phyloP scores from a whole-genome alignment of 2,329 filamentous ascomycete species.

The Diaporthe citrichinensis region DNA sequence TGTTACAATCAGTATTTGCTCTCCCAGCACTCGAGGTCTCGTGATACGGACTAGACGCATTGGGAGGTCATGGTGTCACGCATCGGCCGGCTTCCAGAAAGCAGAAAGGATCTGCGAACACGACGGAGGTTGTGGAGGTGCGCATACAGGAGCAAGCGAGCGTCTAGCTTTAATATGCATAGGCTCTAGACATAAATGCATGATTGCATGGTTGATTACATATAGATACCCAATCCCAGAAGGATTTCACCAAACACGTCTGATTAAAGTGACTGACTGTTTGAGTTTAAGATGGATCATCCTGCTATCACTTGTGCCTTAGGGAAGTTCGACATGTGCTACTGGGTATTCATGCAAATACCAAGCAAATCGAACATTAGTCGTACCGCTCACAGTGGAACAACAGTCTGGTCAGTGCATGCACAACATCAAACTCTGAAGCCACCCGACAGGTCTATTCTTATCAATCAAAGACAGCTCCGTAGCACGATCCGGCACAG shows the following conservation, averaged over 20 bases:
- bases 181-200: background rate
- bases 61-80: background rate
- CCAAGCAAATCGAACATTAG: no score
- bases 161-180: background rate
- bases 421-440: no score
- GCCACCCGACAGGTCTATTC: no score
- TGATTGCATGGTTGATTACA: background rate
- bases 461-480: no score
- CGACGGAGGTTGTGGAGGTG: no score
- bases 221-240: constrained; percentile 10
- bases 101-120: no score
- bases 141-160: background rate
- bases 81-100: background rate
- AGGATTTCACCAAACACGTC: background rate
- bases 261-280: background rate
- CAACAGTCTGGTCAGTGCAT: no score
- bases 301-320: no score
- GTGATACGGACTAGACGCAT: background rate
- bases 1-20: background rate
- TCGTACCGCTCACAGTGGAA: no score
- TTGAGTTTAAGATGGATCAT: background rate
- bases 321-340: no score
- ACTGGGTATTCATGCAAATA: no score
- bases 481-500: no score
- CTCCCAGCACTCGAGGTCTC: background rate